phyloP scores from a whole-genome alignment of 164 flowering plant genomes.

The Dillenia turbinata region DNA sequence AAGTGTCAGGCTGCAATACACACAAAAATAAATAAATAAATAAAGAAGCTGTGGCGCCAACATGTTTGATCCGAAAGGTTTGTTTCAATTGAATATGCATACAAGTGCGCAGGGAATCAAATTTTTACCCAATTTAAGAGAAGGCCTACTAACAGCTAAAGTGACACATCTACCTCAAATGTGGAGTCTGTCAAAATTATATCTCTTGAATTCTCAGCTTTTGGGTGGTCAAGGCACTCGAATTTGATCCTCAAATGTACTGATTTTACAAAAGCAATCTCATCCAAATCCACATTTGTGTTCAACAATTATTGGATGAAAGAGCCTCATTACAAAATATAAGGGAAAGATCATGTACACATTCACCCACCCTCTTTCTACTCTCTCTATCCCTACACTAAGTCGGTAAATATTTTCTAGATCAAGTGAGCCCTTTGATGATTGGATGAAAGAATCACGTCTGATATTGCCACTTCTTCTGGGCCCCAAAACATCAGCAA shows the following conservation, averaged over 20 bases:
- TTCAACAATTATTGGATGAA: constrained; percentile 30
- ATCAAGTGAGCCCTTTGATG: no score
- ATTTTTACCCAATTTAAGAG: background rate
- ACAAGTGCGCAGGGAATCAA: background rate
- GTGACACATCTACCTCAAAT: constrained; percentile 51
- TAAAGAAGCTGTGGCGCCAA: no score
- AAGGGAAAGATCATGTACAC: no score
- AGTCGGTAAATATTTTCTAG: no score
- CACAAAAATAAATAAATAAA: no score
- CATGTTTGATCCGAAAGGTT: no score
- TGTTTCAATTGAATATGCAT: no score
- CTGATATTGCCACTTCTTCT: constrained; percentile 14
- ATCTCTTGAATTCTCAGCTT: constrained; percentile 39
- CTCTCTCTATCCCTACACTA: no score
- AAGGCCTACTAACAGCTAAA: constrained; percentile 3
- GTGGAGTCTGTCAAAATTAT: constrained; percentile 49
- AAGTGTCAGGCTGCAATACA: no score
- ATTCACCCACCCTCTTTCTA: no score
- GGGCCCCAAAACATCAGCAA: constrained; percentile 39
- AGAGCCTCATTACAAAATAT: no score
- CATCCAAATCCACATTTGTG: constrained; percentile 42
- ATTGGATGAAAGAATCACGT: constrained; percentile 27
- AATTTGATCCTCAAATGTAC: constrained; percentile 55
- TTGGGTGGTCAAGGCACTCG: constrained; percentile 47
- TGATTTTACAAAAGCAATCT: constrained; percentile 56